Conservation (phyloP, 495 filamentous ascomycete species). For the Penicillium alfredii region DNA sequence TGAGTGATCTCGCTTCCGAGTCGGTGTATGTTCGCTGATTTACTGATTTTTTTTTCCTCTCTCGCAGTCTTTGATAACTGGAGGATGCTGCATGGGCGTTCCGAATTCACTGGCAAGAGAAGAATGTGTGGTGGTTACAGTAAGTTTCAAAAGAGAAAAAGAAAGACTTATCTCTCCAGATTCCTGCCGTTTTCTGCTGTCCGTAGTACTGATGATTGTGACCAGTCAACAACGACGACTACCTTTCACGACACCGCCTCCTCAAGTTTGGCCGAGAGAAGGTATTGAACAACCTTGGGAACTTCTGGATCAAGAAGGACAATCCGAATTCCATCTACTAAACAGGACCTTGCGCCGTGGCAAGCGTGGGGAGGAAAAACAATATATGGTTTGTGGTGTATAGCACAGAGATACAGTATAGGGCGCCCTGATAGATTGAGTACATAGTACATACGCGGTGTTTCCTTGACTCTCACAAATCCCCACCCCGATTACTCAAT, state of each 20-base stretch:
- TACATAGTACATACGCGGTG: too few relatives aligned
- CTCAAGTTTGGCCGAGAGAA: constrained; percentile 56
- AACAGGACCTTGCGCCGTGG: too few relatives aligned
- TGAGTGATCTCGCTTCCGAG: constrained; percentile 32
- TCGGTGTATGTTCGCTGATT: constrained; percentile 1
- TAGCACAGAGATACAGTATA: too few relatives aligned
- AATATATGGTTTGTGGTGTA: too few relatives aligned
- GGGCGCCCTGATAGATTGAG: too few relatives aligned
- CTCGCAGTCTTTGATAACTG: constrained; percentile 84
- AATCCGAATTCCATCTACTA: too few relatives aligned
- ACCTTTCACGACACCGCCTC: constrained; percentile 67
- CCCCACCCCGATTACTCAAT: too few relatives aligned
- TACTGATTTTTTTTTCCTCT: constrained; percentile 1
- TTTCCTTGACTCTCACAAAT: too few relatives aligned
- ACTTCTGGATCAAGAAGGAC: neutral
- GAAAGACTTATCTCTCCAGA: too few relatives aligned
- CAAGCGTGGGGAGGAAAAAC: too few relatives aligned
- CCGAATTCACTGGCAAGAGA: constrained; percentile 72
- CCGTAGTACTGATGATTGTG: constrained; percentile 10
- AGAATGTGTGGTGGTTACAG: constrained; percentile 87
- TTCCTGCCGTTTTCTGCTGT: neutral
- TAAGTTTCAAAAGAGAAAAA: constrained; percentile 50
- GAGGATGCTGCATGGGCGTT: constrained; percentile 83
- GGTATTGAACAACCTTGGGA: constrained; percentile 41
- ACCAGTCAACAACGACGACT: constrained; percentile 81